These are phyloP conservation scores for Pneumocystis wakefieldiae DNA, from an alignment of 1,139 yeast genomes.

Conservation along the genomic window DNA sequence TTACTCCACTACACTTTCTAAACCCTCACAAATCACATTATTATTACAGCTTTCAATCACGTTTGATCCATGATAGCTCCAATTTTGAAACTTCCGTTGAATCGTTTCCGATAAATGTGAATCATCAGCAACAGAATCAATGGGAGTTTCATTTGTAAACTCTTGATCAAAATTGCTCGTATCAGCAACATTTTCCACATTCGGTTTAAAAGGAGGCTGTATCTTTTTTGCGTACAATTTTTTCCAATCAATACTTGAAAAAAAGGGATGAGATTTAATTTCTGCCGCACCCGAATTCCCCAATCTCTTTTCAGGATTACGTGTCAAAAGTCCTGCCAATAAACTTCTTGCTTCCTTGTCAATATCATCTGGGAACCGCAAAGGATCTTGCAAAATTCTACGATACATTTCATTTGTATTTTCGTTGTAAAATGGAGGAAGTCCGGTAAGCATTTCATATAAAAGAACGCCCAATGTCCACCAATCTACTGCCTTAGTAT, in stretches of 20 bases:
- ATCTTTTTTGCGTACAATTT: conserved; percentile 73
- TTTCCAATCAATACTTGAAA: conserved; percentile 82
- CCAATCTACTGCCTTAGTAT: conserved; percentile 93
- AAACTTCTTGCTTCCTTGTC: conserved; percentile 82
- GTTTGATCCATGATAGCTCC: conserved; percentile 66
- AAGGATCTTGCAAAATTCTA: conserved; percentile 76
- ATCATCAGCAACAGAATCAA: conserved; percentile 91
- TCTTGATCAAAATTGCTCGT: conserved; percentile 88
- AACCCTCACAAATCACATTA: conserved; percentile 6
- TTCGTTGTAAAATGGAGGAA: conserved; percentile 93
- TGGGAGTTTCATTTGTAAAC: conserved; percentile 83
- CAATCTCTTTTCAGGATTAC: conserved; percentile 71
- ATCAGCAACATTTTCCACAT: conserved; percentile 71
- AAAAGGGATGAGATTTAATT: conserved; percentile 73
- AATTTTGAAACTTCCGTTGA: conserved; percentile 94
- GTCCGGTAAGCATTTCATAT: conserved; percentile 91
- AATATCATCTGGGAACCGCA: conserved; percentile 75
- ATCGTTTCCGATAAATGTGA: conserved; percentile 63
- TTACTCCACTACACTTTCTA: conserved; percentile 10
- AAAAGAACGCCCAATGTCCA: conserved; percentile 92
- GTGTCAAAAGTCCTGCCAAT: conserved; percentile 56
- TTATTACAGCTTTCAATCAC: background rate
- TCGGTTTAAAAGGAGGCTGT: conserved; percentile 91
- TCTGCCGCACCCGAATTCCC: conserved; percentile 71
- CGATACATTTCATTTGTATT: conserved; percentile 90